These are phyloP conservation scores for Penicillium paneum DNA, from an alignment of 2,329 filamentous ascomycete species.

Conservation along the genomic window DNA sequence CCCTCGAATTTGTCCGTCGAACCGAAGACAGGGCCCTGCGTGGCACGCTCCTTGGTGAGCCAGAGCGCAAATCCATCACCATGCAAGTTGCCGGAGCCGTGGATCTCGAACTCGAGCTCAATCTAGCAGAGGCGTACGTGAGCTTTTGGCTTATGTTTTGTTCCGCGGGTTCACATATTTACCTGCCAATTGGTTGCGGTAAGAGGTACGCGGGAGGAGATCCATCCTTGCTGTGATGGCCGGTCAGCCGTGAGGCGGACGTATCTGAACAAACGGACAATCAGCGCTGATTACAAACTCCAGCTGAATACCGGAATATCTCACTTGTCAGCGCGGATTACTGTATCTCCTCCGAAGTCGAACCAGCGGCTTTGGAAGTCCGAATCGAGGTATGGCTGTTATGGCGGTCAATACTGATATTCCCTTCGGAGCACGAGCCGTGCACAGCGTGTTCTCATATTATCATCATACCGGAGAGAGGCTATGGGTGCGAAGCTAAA, in stretches of 20 bases:
- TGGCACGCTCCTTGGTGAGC: constrained; percentile 89
- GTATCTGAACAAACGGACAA: constrained; percentile 59
- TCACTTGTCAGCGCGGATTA: constrained; percentile 67
- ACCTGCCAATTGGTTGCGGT: constrained; percentile 98
- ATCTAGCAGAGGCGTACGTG: constrained; percentile 50
- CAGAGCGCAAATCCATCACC: constrained; percentile 97
- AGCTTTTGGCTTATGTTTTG: not conserved
- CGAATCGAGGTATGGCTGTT: constrained; percentile 89
- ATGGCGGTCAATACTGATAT: constrained; percentile 16
- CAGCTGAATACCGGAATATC: not conserved
- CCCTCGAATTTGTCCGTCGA: constrained; percentile 86
- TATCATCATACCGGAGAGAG: constrained; percentile 65
- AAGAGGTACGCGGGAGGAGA: constrained; percentile 89
- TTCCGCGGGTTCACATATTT: constrained; percentile 13
- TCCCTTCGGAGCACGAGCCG: constrained; percentile 4
- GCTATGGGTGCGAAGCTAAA: constrained; percentile 80
- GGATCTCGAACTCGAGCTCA: constrained; percentile 91
- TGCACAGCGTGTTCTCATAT: not conserved
- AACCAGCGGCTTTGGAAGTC: constrained; percentile 99
- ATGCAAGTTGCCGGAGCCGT: constrained; percentile 82
- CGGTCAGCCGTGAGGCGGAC: constrained; percentile 88
- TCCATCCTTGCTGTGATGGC: constrained; percentile 85
- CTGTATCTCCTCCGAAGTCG: constrained; percentile 94
- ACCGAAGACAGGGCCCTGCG: constrained; percentile 81
- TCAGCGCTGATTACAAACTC: not conserved